Evolutionary conservation across 148 eudicot genomes (phyloP).

Genomic region (Vaccinium vitisidaea): DNA sequence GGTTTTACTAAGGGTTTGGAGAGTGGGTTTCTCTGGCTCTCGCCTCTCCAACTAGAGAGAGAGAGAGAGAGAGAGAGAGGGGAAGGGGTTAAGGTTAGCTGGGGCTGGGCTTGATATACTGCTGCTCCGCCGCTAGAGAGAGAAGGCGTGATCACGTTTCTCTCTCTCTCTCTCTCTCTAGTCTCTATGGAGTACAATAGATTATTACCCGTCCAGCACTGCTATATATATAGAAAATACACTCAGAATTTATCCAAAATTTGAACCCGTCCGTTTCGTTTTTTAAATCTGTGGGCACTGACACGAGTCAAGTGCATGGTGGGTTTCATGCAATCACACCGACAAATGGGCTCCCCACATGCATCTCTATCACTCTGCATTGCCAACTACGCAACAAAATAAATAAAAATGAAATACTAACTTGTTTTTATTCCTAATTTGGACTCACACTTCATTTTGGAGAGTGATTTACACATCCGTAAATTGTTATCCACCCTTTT

Average conservation of each 20-base stretch:
- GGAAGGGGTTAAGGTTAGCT: not conserved
- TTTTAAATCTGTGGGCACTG: conserved; percentile 7
- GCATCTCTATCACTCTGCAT: not conserved
- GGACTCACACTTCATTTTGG: not conserved
- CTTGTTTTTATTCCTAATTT: not conserved
- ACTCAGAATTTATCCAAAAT: not conserved
- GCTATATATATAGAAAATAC: too few relatives aligned
- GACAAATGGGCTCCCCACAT: conserved; percentile 7
- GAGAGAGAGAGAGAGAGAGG: conserved; percentile 10
- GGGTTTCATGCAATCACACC: conserved; percentile 2
- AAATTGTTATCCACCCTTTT: too few relatives aligned
- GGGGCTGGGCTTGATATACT: not conserved
- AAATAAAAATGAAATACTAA: too few relatives aligned
- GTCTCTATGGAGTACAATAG: too few relatives aligned
- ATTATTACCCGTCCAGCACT: too few relatives aligned
- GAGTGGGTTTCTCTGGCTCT: not conserved
- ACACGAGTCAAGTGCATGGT: conserved; percentile 9
- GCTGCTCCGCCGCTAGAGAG: not conserved
- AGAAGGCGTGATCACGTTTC: conserved; percentile 12
- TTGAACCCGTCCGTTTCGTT: not conserved
- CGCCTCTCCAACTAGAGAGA: not conserved
- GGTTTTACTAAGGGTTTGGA: not conserved
- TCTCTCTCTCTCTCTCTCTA: conserved; percentile 13
- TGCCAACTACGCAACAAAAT: not conserved
- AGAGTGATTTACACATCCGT: too few relatives aligned